A percentile compares a stretch with the other conserved stretches of the same genome.
Conservation (phyloP, 176 grass and related monocot species). For the Puya raimondii region DNA sequence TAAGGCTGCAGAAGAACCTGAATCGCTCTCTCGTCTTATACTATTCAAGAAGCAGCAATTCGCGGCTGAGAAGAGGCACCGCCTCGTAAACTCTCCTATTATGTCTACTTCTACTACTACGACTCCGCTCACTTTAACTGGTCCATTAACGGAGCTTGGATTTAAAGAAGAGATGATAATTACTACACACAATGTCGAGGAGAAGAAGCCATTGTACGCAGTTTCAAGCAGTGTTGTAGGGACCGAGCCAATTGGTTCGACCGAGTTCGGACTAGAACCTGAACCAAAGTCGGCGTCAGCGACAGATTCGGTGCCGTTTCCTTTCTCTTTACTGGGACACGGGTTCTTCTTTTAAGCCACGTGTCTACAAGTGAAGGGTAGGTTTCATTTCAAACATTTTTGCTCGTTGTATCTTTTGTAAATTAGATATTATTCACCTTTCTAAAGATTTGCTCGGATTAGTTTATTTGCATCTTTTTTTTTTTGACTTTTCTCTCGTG, state of each 20-base stretch:
- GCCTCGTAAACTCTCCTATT: slow-evolving; percentile 1
- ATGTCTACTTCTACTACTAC: background rate
- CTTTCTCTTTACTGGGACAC: slow-evolving; percentile 58
- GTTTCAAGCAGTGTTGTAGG: background rate
- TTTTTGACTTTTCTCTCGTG: too few species aligned
- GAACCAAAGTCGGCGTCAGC: slow-evolving; percentile 1
- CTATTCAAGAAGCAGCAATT: slow-evolving; percentile 9
- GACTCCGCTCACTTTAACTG: background rate
- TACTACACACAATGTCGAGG: too few species aligned
- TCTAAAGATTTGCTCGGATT: too few species aligned
- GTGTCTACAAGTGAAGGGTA: too few species aligned
- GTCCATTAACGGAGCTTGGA: too few species aligned
- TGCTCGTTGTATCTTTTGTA: too few species aligned
- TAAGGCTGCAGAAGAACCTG: slow-evolving; percentile 41
- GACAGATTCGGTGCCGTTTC: slow-evolving; percentile 28
- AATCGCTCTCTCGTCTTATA: slow-evolving; percentile 25
- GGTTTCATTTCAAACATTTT: too few species aligned
- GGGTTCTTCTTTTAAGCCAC: slow-evolving; percentile 33
- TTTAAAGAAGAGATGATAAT: too few species aligned
- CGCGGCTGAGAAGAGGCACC: slow-evolving; percentile 30
- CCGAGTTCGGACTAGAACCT: slow-evolving; percentile 17
- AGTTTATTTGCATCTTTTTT: too few species aligned
- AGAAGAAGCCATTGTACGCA: too few species aligned
- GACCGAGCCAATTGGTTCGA: background rate
- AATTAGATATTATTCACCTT: too few species aligned